Conservation (phyloP, 2,329 filamentous ascomycete genomes). For the Fonsecaea erecta region DNA sequence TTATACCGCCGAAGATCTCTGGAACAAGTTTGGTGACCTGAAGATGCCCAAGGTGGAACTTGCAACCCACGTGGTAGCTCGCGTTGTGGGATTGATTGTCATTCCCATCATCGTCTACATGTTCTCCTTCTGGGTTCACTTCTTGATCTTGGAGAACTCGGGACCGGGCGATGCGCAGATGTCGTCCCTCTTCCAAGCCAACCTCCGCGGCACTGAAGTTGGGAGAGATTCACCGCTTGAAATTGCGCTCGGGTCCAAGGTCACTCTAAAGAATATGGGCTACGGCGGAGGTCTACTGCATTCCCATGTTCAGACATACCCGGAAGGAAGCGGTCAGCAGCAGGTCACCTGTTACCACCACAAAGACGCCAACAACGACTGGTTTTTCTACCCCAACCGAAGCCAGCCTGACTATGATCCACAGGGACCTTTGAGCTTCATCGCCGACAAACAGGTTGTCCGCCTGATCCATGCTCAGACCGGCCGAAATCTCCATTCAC, state of each 20-base stretch:
- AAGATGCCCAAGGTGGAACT: slow-evolving; percentile 82
- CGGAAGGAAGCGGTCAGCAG: slow-evolving; percentile 67
- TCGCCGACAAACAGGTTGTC: slow-evolving; percentile 76
- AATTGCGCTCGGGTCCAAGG: slow-evolving; percentile 83
- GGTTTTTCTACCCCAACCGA: slow-evolving; percentile 98
- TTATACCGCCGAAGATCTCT: slow-evolving; percentile 95
- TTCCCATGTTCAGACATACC: slow-evolving; percentile 38
- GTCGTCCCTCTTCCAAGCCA: slow-evolving; percentile 99
- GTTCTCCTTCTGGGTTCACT: slow-evolving; percentile 93
- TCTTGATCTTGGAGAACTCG: slow-evolving; percentile 88
- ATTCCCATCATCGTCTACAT: slow-evolving; percentile 91
- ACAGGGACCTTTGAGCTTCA: slow-evolving; percentile 71
- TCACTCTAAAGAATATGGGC: slow-evolving; percentile 98
- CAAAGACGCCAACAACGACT: slow-evolving; percentile 99
- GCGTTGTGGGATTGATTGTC: slow-evolving; percentile 84
- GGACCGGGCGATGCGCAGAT: slow-evolving; percentile 99
- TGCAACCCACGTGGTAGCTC: slow-evolving; percentile 76
- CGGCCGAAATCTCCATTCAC: slow-evolving; percentile 95
- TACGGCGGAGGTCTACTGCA: slow-evolving; percentile 84
- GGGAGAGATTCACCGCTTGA: slow-evolving; percentile 94
- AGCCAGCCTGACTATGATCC: slow-evolving; percentile 72
- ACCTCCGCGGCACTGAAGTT: slow-evolving; percentile 89
- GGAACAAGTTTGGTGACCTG: slow-evolving; percentile 94
- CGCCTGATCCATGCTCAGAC: slow-evolving; percentile 94
- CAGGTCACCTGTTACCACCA: slow-evolving; percentile 99